phyloP scores from a whole-genome alignment of 2,329 filamentous ascomycete species.

The Nigrograna mackinnonii region DNA sequence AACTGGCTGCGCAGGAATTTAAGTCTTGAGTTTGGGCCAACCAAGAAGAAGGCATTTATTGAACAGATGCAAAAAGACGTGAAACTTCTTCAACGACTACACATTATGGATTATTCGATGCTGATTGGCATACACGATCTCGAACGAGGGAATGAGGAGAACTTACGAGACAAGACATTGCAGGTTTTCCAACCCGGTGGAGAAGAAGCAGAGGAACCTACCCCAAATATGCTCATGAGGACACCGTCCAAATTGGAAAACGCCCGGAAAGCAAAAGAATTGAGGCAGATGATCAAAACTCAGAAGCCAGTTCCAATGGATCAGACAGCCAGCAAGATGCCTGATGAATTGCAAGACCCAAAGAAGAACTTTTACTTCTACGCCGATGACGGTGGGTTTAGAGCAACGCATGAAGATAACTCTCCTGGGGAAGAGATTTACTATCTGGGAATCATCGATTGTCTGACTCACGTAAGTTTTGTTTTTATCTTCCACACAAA shows the following conservation, averaged over 20 bases:
- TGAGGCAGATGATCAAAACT: slow-evolving; percentile 88
- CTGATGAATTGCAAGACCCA: slow-evolving; percentile 72
- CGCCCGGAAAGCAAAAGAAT: slow-evolving; percentile 84
- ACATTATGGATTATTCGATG: slow-evolving; percentile 99
- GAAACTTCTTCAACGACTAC: slow-evolving; percentile 78
- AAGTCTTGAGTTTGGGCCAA: slow-evolving; percentile 83
- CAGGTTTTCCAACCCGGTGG: slow-evolving; percentile 93
- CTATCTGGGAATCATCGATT: slow-evolving; percentile 98
- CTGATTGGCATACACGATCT: slow-evolving; percentile 93
- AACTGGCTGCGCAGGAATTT: slow-evolving; percentile 91
- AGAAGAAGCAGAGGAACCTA: slow-evolving; percentile 52
- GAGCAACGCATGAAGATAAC: slow-evolving; percentile 90
- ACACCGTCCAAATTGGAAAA: slow-evolving; percentile 95
- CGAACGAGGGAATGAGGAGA: slow-evolving; percentile 90
- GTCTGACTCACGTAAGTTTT: slow-evolving; percentile 84
- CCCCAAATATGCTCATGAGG: slow-evolving; percentile 73
- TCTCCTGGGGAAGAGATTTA: slow-evolving; percentile 88
- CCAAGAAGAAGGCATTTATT: slow-evolving; percentile 86
- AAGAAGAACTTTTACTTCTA: slow-evolving; percentile 85
- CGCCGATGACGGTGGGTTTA: slow-evolving; percentile 88
- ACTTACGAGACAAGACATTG: slow-evolving; percentile 84
- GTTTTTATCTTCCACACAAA: background rate
- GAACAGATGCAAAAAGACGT: slow-evolving; percentile 90
- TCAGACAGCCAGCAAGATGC: slow-evolving; percentile 81
- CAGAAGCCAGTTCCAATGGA: slow-evolving; percentile 95